Evolutionary conservation across 2,329 filamentous ascomycete species (phyloP), one percentile per base, ranked within the genome.

Genomic region (Trichoderma oligosporum): DNA sequence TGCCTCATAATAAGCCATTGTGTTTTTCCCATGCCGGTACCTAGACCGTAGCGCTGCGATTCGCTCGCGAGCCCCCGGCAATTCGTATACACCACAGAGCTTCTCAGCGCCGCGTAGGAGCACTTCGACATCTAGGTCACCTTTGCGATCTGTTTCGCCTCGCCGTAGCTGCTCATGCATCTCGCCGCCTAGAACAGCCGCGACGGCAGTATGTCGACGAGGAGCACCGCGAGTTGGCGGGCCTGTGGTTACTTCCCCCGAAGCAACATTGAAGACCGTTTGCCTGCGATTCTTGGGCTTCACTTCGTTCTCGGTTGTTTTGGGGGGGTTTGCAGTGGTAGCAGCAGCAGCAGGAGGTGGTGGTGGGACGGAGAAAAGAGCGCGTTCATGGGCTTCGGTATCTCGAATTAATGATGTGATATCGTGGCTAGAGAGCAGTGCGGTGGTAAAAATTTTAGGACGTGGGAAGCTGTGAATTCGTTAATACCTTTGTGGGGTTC

Each of bases 371-470:
- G 93, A 95, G 77, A 97, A 99, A 16, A 99, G 84, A 6, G 93
- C 93, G 67, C 92, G 88, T 72, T 99, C 94, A 74, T 97, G 93
- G 20, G 88, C 77, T 73, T 99, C 94, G 3, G 93, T 97, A 71
- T 99, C 94, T 60, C 94, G 89, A 67, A 99, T 97, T 46, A 99
- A 78, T 11, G 89, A 84, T 4, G 94, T 97, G 65, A 99, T 97
- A 72, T 99, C 94, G 72, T 92, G 87, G 63, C 86, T 86, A 57
- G 87, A 86, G 47, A 97, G 85, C 36, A 99, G 82, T 31, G 94
- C 91, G 71, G 96, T 97, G 64, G 92, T 94, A 75, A 97, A 99
- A 68, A 94, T 91, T 67, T 90, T 95, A n/a, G 93, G 90, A 2
- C 84, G 84, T 38, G 90, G 90, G 66, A 97, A 97, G 31, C 91